These are phyloP conservation scores for Claviceps cyperi DNA, from an alignment of 2,329 filamentous ascomycete genomes.

Conservation along the genomic window DNA sequence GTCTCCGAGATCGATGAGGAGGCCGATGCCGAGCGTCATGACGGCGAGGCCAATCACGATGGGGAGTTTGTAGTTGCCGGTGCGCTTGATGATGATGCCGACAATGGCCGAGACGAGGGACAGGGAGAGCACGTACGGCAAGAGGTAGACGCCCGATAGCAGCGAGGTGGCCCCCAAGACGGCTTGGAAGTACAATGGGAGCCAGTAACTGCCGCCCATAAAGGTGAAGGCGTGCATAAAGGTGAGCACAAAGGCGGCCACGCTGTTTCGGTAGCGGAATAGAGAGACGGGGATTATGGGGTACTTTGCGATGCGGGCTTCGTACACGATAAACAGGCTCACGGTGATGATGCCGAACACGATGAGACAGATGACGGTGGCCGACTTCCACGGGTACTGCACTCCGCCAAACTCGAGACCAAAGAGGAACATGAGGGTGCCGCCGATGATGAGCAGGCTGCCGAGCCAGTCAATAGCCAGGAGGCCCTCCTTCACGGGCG, in stretches of 20 bases:
- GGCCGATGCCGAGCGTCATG: slow-evolving; percentile 49
- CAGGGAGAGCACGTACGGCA: slow-evolving; percentile 55
- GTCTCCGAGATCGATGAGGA: slow-evolving; percentile 47
- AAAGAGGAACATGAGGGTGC: slow-evolving; percentile 73
- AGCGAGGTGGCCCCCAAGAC: slow-evolving; percentile 55
- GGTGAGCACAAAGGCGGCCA: slow-evolving; percentile 49
- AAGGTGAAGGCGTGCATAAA: slow-evolving; percentile 67
- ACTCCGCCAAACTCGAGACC: slow-evolving; percentile 77
- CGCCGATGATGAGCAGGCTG: slow-evolving; percentile 50
- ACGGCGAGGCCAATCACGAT: slow-evolving; percentile 45
- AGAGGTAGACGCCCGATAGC: slow-evolving; percentile 57
- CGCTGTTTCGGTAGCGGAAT: slow-evolving; percentile 51
- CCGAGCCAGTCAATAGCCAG: slow-evolving; percentile 47
- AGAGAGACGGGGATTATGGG: slow-evolving; percentile 65
- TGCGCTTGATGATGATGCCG: slow-evolving; percentile 45
- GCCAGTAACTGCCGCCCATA: slow-evolving; percentile 64
- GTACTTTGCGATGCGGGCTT: slow-evolving; percentile 58
- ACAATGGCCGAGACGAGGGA: slow-evolving; percentile 46
- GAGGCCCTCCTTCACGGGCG: slow-evolving; percentile 45
- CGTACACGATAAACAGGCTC: slow-evolving; percentile 54
- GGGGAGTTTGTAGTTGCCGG: slow-evolving; percentile 47
- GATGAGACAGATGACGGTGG: slow-evolving; percentile 62
- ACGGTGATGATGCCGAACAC: slow-evolving; percentile 54
- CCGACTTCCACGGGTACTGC: slow-evolving; percentile 57
- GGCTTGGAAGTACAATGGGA: slow-evolving; percentile 75